phyloP scores from a whole-genome alignment of 1,139 yeast species.

The Sugiyamaella xylanicola region DNA sequence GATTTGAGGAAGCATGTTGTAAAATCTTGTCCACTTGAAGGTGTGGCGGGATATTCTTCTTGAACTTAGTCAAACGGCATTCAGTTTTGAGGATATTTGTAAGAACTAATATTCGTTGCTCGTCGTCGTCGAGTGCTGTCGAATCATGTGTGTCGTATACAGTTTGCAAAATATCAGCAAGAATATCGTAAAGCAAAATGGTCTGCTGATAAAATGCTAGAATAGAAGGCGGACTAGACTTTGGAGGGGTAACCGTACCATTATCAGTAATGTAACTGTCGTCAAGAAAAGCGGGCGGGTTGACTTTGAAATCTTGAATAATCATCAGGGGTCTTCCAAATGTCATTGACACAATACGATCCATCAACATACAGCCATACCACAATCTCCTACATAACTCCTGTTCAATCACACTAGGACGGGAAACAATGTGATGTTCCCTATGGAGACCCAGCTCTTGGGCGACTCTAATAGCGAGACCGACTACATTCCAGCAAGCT shows the following conservation, averaged over 20 bases:
- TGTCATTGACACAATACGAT: slow-evolving; percentile 28
- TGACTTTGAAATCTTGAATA: slow-evolving; percentile 21
- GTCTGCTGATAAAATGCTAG: slow-evolving; percentile 25
- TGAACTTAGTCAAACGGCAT: slow-evolving; percentile 17
- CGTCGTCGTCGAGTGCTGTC: slow-evolving; percentile 8
- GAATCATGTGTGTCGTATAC: slow-evolving; percentile 23
- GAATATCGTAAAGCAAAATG: slow-evolving; percentile 24
- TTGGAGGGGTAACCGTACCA: slow-evolving; percentile 20
- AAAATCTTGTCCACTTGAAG: slow-evolving; percentile 17
- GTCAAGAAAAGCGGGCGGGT: slow-evolving; percentile 26
- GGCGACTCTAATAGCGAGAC: slow-evolving; percentile 32
- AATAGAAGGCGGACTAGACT: slow-evolving; percentile 21
- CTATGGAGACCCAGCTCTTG: slow-evolving; percentile 33
- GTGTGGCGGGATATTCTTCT: slow-evolving; percentile 17
- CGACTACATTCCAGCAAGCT: slow-evolving; percentile 31
- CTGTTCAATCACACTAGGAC: slow-evolving; percentile 27
- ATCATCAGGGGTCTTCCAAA: slow-evolving; percentile 32
- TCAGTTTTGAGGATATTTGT: slow-evolving; percentile 23
- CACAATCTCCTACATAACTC: slow-evolving; percentile 31
- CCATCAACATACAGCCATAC: slow-evolving; percentile 32
- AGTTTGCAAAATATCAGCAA: slow-evolving; percentile 23
- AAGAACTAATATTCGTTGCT: slow-evolving; percentile 11
- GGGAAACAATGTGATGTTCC: slow-evolving; percentile 21
- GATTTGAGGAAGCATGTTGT: slow-evolving; percentile 12
- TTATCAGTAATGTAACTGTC: slow-evolving; percentile 28